Conservation (phyloP, 768 basidiomycete species). For the Stropharia rugosoannulata region DNA sequence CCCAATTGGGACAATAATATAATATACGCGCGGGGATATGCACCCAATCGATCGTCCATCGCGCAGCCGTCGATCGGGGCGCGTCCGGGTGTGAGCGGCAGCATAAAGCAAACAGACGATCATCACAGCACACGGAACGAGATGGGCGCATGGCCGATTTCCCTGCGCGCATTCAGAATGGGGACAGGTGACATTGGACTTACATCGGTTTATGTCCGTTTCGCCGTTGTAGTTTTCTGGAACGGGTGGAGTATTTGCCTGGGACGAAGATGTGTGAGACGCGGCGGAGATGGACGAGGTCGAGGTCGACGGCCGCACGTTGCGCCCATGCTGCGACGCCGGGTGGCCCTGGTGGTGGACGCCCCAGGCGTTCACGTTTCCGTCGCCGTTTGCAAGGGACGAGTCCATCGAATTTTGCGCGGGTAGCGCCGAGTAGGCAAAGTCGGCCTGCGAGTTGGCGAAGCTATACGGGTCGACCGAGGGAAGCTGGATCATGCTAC, state of each 20-base stretch:
- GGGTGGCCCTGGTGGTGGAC: conserved; percentile 22
- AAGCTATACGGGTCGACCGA: conserved; percentile 70
- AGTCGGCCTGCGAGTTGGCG: conserved; percentile 68
- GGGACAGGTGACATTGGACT: conserved; percentile 36
- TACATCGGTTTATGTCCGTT: conserved; percentile 82
- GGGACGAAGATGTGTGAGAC: conserved; percentile 74
- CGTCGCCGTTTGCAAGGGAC: conserved; percentile 17
- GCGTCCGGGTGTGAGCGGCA: conserved; percentile 5
- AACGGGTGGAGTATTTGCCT: conserved; percentile 80
- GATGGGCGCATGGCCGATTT: no score
- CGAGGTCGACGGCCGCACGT: conserved; percentile 68
- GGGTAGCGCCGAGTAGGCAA: conserved; percentile 73
- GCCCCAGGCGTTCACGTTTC: conserved; percentile 44
- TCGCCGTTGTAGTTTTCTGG: conserved; percentile 65
- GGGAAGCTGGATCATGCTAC: conserved; percentile 83
- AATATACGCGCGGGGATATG: conserved; percentile 2
- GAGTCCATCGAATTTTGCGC: conserved; percentile 11
- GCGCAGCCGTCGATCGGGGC: conserved; percentile 2
- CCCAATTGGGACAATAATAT: conserved; percentile 4
- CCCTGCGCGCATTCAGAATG: no score
- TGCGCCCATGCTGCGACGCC: conserved; percentile 1
- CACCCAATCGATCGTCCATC: not conserved
- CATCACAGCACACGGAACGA: conserved; percentile 3
- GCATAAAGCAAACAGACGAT: conserved; percentile 4
- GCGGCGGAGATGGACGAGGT: conserved; percentile 77